phyloP scores from a whole-genome alignment of 495 filamentous ascomycete genomes.

The Penicillium psychrofluorescens region DNA sequence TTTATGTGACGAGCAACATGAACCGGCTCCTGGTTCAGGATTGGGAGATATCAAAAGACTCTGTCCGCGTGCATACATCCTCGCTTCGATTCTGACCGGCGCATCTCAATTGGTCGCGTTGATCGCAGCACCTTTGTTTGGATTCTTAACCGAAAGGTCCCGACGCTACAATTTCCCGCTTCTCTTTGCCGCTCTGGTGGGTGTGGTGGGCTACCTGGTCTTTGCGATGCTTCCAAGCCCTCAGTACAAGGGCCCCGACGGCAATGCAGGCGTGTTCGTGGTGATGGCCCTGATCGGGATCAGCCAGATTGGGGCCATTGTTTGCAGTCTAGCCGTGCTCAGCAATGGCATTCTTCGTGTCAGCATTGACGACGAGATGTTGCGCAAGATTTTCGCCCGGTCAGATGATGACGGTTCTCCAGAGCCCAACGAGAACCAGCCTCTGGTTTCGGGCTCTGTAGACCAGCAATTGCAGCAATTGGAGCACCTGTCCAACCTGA shows the following conservation, averaged over 20 bases:
- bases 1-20: constrained; percentile 58
- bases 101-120: constrained; percentile 81
- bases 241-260: constrained; percentile 50
- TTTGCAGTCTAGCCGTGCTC: constrained; percentile 81
- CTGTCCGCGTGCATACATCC: constrained; percentile 75
- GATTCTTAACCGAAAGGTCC: constrained; percentile 62
- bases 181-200: constrained; percentile 58
- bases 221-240: constrained; percentile 68
- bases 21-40: constrained; percentile 41
- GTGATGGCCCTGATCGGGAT: constrained; percentile 74
- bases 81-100: constrained; percentile 79
- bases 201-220: constrained; percentile 64
- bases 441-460: constrained; percentile 19
- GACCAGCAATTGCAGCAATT: constrained; percentile 17
- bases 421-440: constrained; percentile 23
- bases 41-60: constrained; percentile 63
- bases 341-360: constrained; percentile 63
- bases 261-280: constrained; percentile 61
- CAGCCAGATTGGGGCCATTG: constrained; percentile 91
- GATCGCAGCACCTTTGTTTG: constrained; percentile 78
- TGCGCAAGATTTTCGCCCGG: constrained; percentile 11
- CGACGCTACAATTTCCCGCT: constrained; percentile 65
- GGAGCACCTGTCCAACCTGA: constrained; percentile 49
- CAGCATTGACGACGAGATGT: constrained; percentile 28
- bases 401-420: constrained; percentile 5